These are phyloP conservation scores for Rehmannia glutinosa DNA, from an alignment of 257 asterid species.

Conservation along the genomic window DNA sequence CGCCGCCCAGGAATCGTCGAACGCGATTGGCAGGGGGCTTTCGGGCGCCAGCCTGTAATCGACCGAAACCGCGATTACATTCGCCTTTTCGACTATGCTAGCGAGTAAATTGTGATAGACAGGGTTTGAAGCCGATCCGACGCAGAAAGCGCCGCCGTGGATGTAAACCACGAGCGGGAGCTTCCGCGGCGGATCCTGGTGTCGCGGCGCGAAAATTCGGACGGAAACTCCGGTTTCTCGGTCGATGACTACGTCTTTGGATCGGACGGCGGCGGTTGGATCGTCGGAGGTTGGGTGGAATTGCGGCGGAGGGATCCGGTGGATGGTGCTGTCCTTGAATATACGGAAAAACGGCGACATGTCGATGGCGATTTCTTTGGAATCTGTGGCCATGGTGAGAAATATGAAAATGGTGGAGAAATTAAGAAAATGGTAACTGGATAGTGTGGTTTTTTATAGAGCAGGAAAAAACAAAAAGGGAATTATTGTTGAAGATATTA, in stretches of 20 bases:
- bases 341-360: conserved; percentile 37
- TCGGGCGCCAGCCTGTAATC: conserved; percentile 73
- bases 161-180: conserved; percentile 48
- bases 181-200: conserved; percentile 19
- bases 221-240: conserved; percentile 41
- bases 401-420: not conserved
- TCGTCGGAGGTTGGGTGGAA: conserved; percentile 36
- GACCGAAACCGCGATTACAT: conserved; percentile 46
- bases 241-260: conserved; percentile 43
- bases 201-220: conserved; percentile 48
- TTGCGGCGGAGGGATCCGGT: conserved; percentile 14
- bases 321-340: conserved; percentile 37
- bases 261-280: conserved; percentile 34
- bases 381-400: not conserved
- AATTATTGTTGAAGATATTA: too few species aligned
- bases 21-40: conserved; percentile 42
- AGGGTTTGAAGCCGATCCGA: conserved; percentile 33
- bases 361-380: conserved; percentile 34
- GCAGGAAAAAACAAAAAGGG: too few species aligned
- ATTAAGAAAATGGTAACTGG: too few species aligned
- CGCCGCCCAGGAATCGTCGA: conserved; percentile 73
- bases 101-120: conserved; percentile 36
- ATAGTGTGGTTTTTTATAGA: not conserved
- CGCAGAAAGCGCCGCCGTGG: conserved; percentile 70
- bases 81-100: conserved; percentile 29